Percentiles rank a stretch among this genome's conserved stretches.
Evolutionary conservation across 2,329 filamentous ascomycete species (phyloP).

Genomic region (Tolypocladium pustulatum): DNA sequence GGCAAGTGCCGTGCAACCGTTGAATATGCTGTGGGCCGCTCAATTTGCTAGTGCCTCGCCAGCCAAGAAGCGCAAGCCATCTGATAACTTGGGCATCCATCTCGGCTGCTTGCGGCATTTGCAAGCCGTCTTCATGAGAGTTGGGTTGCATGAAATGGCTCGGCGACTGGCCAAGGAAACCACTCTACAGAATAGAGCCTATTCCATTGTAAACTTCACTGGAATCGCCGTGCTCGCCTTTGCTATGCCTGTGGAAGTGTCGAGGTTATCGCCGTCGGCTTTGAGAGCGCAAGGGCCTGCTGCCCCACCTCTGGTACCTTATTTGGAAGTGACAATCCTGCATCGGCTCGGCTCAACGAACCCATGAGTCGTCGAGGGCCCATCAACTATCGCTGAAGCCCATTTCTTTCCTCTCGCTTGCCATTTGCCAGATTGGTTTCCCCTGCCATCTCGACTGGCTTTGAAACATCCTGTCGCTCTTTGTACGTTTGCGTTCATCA

Average conservation of each 20-base stretch:
- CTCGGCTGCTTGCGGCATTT: not conserved
- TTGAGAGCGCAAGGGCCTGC: not conserved
- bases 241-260: not conserved
- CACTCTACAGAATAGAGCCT: not conserved
- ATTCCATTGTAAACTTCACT: not conserved
- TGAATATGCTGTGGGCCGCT: not conserved
- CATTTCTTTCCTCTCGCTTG: not conserved
- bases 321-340: not conserved
- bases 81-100: not conserved
- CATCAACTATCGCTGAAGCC: not conserved
- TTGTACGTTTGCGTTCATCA: no score
- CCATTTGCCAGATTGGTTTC: not conserved
- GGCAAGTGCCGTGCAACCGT: not conserved
- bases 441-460: not conserved
- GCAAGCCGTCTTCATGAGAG: not conserved
- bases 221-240: no score
- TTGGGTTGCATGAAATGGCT: not conserved
- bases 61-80: not conserved
- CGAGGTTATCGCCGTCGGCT: not conserved
- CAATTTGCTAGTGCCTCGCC: not conserved
- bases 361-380: not conserved
- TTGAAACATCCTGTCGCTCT: not conserved
- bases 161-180: not conserved
- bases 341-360: not conserved
- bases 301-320: not conserved